Evolutionary conservation across 2,329 filamentous ascomycete species (phyloP), one percentile per base, ranked within the genome.

Genomic region (Verticillium isaacii): DNA sequence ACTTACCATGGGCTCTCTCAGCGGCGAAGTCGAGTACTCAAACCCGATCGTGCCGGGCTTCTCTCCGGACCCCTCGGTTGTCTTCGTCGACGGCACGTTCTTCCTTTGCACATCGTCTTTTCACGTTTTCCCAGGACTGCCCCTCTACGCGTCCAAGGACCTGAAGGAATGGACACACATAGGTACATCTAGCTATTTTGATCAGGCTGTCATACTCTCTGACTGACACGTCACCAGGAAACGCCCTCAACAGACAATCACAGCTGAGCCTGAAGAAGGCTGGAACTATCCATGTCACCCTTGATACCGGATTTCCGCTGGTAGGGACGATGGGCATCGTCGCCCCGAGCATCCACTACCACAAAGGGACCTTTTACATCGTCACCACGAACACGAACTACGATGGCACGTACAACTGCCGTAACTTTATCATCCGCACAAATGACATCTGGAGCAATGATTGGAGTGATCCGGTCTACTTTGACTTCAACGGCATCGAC

Each of bases 91-190:
- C 34, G 70, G 67, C 5, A 70, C 67, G 1, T 74, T 68, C 64
- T 74, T 69, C 61, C 67, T 72, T 50, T 80, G 85, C 63, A 84
- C 84, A 67, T 83, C 85, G 3, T 82, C 83, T 9, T 85, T 86
- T 66, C 86, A 86, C 67, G 79, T 85, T 6, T 87, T 87, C 66
- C 77, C 85, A 0, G 84, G 85, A 19, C 73, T 78, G 0, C 80
- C 82, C 56, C 72, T 72, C n/a, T 73, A 73, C 54, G 69, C 69
- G 4, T 76, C 73, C 5, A 69, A 68, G 23, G 71, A 76, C 58
- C 65, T 77, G 3, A 59, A 69, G 34, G 66, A 66, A 59, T 74
- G 72, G 72, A 69, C 68, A 52, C 70, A 72, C 45, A 69, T 74
- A 3, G 66, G 69, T 60, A 17, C 1, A 39, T n/a, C 52, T 2